Evolutionary conservation across 208 protist species (phyloP), one percentile per base, ranked within the genome.

Genomic region (Leishmania amazonensis): DNA sequence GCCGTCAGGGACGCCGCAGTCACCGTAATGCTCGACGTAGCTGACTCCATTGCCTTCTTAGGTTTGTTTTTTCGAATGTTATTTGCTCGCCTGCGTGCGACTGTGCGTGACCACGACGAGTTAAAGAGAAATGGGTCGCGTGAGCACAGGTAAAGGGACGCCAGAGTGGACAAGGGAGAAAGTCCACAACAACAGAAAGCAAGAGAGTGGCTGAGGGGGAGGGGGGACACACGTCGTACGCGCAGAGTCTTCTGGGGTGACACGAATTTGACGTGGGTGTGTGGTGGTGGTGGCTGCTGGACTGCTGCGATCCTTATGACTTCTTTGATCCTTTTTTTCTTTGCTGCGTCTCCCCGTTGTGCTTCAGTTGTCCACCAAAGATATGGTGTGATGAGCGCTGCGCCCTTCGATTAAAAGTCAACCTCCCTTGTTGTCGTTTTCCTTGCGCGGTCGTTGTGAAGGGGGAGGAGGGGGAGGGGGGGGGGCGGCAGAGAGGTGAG

Each of bases 1-100:
- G 42, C 40, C 47, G 71, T 64, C n/a, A 51, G 79, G 13, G 72
- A 47, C 19, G 58, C 60, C 74, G 62, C 64, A n/a, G 75, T 24
- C 21, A 28, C 51, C 4, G 71, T 51, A 21, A 15, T 40, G 51
- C 49, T 38, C 11, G 31, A 31, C n/a, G 72, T 3, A 76, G n/a
- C 51, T 3, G n/a, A 24, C 6, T 3, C 47, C 49, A 76, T 38
- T 47, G 68, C 24, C 0, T 2, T 73, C 24, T 53, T n/a, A 13
- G 5, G 49, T 71, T 13, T 49, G 49, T 72, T 49, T 17, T 49
- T n/a, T n/a, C 2, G 60, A 7, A 6, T 38, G n/a, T 67, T 67
- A 31, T 31, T 31, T n/a, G 38, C 11, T 31, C n/a, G 60, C 40
- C 17, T n/a, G 60, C 0, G 24, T 67, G n/a, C 3, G n/a, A 31